These are phyloP conservation scores for Xylaria cubensis DNA, from an alignment of 495 filamentous ascomycete genomes.

Conservation along the genomic window DNA sequence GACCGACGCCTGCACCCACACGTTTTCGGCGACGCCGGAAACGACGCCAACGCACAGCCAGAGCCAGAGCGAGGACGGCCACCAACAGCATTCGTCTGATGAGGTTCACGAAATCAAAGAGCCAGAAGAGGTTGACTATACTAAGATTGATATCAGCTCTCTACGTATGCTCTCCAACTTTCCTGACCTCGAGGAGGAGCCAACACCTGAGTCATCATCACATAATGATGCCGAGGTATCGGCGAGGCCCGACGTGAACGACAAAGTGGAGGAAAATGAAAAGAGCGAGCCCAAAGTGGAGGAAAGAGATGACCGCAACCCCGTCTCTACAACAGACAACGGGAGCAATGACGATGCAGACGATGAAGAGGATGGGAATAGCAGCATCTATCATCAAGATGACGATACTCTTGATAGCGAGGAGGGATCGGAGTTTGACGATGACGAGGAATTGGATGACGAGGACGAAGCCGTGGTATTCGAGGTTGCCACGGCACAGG, in stretches of 20 bases:
- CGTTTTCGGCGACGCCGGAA: conserved; percentile 57
- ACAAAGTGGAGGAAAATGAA: conserved; percentile 36
- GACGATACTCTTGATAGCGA: conserved; percentile 54
- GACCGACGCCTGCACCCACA: conserved; percentile 61
- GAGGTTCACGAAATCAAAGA: conserved; percentile 48
- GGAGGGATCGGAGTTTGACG: conserved; percentile 50
- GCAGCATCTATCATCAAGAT: conserved; percentile 42
- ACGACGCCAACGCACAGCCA: conserved; percentile 53
- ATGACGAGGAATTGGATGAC: conserved; percentile 54
- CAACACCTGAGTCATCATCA: neutral
- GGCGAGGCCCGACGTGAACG: conserved; percentile 30
- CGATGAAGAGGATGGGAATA: conserved; percentile 42
- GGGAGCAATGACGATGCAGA: conserved; percentile 19
- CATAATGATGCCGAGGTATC: conserved; percentile 19
- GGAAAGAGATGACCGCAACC: conserved; percentile 37
- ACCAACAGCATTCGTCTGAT: conserved; percentile 42
- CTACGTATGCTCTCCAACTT: conserved; percentile 45
- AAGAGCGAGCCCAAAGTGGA: conserved; percentile 44
- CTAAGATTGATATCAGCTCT: conserved; percentile 57
- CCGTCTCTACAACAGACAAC: conserved; percentile 19
- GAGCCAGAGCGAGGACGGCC: conserved; percentile 54
- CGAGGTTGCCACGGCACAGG: conserved; percentile 54
- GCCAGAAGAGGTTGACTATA: conserved; percentile 60
- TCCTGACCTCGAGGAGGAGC: conserved; percentile 33
- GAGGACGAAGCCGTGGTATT: conserved; percentile 61